Evolutionary conservation across 768 basidiomycete species (phyloP), one percentile per base, ranked within the genome.

Genomic region (Cystofilobasidium ferigula): DNA sequence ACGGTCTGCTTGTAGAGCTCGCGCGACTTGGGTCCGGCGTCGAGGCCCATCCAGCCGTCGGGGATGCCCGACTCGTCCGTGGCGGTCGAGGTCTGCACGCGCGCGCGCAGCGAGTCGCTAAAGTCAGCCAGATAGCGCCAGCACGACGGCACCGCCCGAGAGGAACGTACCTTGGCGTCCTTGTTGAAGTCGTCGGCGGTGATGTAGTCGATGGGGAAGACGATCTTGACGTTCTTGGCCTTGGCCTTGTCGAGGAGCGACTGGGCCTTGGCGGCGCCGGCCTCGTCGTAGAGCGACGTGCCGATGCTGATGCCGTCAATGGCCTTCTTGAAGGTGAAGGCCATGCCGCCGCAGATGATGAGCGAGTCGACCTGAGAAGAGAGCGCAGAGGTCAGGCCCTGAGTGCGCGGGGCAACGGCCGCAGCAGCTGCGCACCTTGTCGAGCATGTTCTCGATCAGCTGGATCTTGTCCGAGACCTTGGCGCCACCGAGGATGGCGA

Each of bases 381-480:
- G 95, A 36, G 89, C 88, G 92, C 95, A n/a, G 95, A 32, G 92
- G 92, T 73, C 92, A 94, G 69, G 89, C 87, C 71, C 97, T 88
- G 40, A 6, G 3, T 9, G 14, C 3, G 40, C 34, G 32, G 20
- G 35, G 22, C 38, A 18, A 24, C 43, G 16, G 7, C 45, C 35
- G 62, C 64, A 1, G 4, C 35, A 9, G 26, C 40, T 30, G 66
- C 77, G 26, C 69, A 86, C 90, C 83, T 98, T 93, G 80, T 97
- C 94, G 71, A 99, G 81, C 88, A 99, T 87, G 81, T 95, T 95
- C 72, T 99, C 93, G 75, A 99, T 99, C 65, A 99, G 81, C 76
- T 92, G 89, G 71, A 99, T 95, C 80, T 99, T 99, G 79, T 99
- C 94, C 22, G 91, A 94, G 54, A 99, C 91, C 80, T 99, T 99